A percentile compares a stretch with the other conserved stretches of the same genome.
Conservation (phyloP, 208 protist species). For the Acanthamoeba rhysodes region DNA sequence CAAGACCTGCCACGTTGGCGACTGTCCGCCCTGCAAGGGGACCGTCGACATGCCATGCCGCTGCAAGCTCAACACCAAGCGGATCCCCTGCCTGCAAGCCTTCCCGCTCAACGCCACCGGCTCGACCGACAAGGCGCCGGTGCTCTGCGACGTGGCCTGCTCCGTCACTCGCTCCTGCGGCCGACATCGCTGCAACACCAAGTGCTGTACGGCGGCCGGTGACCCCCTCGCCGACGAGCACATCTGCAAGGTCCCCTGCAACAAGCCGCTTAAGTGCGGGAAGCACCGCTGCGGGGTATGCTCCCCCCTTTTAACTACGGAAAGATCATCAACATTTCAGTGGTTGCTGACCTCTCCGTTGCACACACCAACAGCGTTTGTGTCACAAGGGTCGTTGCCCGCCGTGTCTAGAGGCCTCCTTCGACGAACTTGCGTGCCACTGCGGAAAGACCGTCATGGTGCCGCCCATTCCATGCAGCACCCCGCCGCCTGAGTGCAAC, state of each 20-base stretch:
- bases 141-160: constrained; percentile 81
- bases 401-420: constrained; percentile 76
- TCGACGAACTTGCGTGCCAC: constrained; percentile 78
- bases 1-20: constrained; percentile 67
- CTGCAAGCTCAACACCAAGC: constrained; percentile 59
- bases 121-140: neutral
- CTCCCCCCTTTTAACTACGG: constrained; percentile 37
- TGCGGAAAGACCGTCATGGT: constrained; percentile 85
- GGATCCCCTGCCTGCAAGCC: neutral
- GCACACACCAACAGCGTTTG: neutral
- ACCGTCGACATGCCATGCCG: constrained; percentile 63
- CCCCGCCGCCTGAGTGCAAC: constrained; percentile 73
- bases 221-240: constrained; percentile 79
- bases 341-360: neutral
- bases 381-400: constrained; percentile 80
- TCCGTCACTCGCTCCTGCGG: constrained; percentile 75
- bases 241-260: constrained; percentile 84
- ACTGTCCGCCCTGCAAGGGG: constrained; percentile 73
- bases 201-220: constrained; percentile 81
- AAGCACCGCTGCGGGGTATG: constrained; percentile 81
- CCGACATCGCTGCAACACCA: constrained; percentile 81
- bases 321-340: neutral
- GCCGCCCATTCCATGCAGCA: constrained; percentile 85
- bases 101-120: neutral
- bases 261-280: constrained; percentile 83